phyloP scores from a whole-genome alignment of 1,139 yeast species.

The Ogataea hybrid region DNA sequence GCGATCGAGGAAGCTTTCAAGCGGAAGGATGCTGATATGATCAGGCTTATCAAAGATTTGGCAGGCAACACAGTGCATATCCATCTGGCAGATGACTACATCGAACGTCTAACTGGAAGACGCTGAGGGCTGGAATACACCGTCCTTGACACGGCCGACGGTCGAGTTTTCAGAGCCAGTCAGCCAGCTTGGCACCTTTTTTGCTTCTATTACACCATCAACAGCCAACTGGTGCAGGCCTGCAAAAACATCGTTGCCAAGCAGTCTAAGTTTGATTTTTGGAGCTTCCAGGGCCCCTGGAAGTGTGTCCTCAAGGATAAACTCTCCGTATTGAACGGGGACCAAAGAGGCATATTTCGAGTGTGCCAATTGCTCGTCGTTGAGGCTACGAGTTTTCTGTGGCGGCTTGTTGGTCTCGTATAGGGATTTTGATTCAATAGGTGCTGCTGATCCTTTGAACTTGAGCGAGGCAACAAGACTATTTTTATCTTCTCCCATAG shows the following conservation, averaged over 20 bases:
- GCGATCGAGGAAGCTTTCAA: slow-evolving; percentile 64
- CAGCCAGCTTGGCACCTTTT: slow-evolving; percentile 67
- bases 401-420: slow-evolving; percentile 37
- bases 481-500: slow-evolving; percentile 24
- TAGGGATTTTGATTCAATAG: slow-evolving; percentile 36
- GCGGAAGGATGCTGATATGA: slow-evolving; percentile 47
- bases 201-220: slow-evolving; percentile 49
- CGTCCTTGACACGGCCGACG: slow-evolving; percentile 49
- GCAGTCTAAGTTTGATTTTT: slow-evolving; percentile 46
- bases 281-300: slow-evolving; percentile 20
- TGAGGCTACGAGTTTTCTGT: slow-evolving; percentile 20
- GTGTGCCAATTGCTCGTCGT: background rate
- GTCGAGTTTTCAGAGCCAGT: slow-evolving; percentile 69
- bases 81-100: slow-evolving; percentile 32
- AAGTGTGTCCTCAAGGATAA: slow-evolving; percentile 31
- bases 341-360: slow-evolving; percentile 46
- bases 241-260: slow-evolving; percentile 77
- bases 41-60: slow-evolving; percentile 36
- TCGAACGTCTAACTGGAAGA: slow-evolving; percentile 29
- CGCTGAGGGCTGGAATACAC: slow-evolving; percentile 33
- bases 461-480: slow-evolving; percentile 47
- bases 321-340: slow-evolving; percentile 54
- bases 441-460: slow-evolving; percentile 53
- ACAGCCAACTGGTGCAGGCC: slow-evolving; percentile 77
- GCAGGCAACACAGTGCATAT: slow-evolving; percentile 33